phyloP scores from a whole-genome alignment of 1,284 basidiomycete genomes.

The Cutaneotrichosporon curvatum region DNA sequence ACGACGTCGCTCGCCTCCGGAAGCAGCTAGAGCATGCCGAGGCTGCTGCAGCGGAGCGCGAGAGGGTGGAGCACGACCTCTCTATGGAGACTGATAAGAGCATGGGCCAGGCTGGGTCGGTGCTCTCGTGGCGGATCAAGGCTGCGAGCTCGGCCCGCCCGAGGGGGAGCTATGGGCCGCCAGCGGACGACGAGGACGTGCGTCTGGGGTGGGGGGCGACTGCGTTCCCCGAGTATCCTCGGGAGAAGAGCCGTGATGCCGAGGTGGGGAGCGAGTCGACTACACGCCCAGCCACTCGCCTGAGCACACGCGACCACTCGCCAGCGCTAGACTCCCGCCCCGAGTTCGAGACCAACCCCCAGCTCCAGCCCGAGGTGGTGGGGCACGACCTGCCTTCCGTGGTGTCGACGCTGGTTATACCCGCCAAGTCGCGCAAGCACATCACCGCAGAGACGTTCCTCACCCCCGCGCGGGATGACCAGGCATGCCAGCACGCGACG shows the following conservation, averaged over 20 bases:
- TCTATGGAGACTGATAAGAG: too few relatives aligned
- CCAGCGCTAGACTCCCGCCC: too few relatives aligned
- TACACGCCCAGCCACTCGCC: too few relatives aligned
- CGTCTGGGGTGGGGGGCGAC: conserved; percentile 27
- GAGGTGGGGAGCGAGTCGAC: too few relatives aligned
- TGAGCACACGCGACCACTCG: too few relatives aligned
- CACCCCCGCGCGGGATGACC: not conserved
- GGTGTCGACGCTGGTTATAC: too few relatives aligned
- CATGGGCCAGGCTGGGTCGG: too few relatives aligned
- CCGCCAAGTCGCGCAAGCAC: too few relatives aligned
- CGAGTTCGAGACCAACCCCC: too few relatives aligned
- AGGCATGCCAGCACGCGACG: not conserved
- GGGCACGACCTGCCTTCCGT: too few relatives aligned
- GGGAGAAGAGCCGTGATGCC: not conserved
- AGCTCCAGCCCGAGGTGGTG: too few relatives aligned
- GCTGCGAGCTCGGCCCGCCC: not conserved
- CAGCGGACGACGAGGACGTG: conserved; percentile 4
- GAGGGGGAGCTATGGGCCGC: not conserved
- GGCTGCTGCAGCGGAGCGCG: conserved; percentile 7
- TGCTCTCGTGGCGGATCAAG: not conserved
- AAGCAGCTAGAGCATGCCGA: conserved; percentile 29
- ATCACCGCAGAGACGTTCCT: not conserved
- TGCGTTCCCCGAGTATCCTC: conserved; percentile 23
- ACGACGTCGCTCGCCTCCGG: conserved; percentile 31
- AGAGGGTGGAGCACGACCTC: conserved; percentile 1